A percentile compares a stretch with the other conserved stretches of the same genome.
phyloP scores from a whole-genome alignment of 176 grass and related monocot genomes.

The Areca catechu region DNA sequence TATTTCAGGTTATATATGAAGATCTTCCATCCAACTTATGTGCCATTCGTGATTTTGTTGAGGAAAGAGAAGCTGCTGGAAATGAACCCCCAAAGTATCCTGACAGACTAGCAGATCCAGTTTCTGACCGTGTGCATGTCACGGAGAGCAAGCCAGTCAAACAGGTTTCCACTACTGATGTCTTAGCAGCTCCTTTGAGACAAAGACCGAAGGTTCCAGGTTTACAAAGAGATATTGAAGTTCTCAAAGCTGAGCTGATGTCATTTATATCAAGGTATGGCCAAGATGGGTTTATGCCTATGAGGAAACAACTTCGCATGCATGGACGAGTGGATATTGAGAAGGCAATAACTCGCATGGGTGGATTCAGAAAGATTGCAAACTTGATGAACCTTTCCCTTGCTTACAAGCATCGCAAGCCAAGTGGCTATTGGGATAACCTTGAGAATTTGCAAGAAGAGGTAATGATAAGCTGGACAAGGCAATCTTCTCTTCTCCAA shows the following conservation, averaged over 20 bases:
- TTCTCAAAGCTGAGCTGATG: conserved; percentile 63
- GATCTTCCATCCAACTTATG: conserved; percentile 95
- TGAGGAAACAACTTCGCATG: conserved; percentile 83
- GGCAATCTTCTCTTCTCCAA: no score
- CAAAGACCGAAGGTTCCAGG: conserved; percentile 73
- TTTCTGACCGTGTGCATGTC: conserved; percentile 16
- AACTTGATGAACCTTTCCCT: conserved; percentile 69
- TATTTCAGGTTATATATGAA: conserved; percentile 89
- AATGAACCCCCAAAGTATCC: conserved; percentile 16
- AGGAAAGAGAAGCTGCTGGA: conserved; percentile 37
- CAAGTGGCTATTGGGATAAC: conserved; percentile 95
- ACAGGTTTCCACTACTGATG: conserved; percentile 23
- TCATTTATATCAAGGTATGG: conserved; percentile 68
- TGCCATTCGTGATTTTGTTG: conserved; percentile 87
- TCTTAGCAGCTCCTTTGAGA: conserved; percentile 25
- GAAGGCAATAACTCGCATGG: conserved; percentile 94
- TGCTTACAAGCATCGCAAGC: conserved; percentile 84
- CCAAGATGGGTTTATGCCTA: conserved; percentile 85
- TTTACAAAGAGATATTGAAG: conserved; percentile 68
- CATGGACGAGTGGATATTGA: conserved; percentile 92
- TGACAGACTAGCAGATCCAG: conserved; percentile 1
- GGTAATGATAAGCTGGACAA: conserved; percentile 25
- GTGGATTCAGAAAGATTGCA: conserved; percentile 83
- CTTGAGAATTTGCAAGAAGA: conserved; percentile 93
- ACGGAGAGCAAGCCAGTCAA: conserved; percentile 23